Conservation (phyloP, 495 filamentous ascomycete genomes). For the Penicillium chermesinum region DNA sequence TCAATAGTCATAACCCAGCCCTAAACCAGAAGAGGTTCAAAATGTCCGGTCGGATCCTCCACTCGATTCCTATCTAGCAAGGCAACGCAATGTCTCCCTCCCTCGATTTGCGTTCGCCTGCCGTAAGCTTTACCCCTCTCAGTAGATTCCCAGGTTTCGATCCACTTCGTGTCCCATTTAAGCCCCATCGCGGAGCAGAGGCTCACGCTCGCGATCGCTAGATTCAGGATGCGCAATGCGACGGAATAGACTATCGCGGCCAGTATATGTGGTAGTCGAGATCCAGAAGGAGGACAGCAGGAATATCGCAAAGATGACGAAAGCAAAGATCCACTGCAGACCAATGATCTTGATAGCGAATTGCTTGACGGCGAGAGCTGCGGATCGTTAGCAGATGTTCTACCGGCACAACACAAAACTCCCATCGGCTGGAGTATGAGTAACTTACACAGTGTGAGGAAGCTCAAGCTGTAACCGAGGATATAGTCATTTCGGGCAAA, state of each 20-base stretch:
- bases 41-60: too few species aligned
- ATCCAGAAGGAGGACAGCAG: conserved; percentile 59
- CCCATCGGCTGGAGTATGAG: too few species aligned
- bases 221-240: conserved; percentile 31
- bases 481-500: conserved; percentile 71
- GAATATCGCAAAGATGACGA: conserved; percentile 71
- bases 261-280: conserved; percentile 58
- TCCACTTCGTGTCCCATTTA: background rate
- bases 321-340: conserved; percentile 89
- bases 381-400: background rate
- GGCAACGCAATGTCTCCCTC: too few species aligned
- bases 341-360: conserved; percentile 64
- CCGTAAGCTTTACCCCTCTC: background rate
- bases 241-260: conserved; percentile 44
- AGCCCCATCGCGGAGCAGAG: conserved; percentile 33
- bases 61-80: too few species aligned
- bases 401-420: background rate
- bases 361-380: conserved; percentile 70
- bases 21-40: too few species aligned
- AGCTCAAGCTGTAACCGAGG: conserved; percentile 70
- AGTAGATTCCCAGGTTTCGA: background rate
- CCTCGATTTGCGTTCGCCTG: too few species aligned
- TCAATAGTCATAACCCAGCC: too few species aligned
- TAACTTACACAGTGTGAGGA: conserved; percentile 59
- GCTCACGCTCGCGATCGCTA: conserved; percentile 37